Evolutionary conservation across 306 rosid species (phyloP).

Genomic region (Pyrus bretschneideri): DNA sequence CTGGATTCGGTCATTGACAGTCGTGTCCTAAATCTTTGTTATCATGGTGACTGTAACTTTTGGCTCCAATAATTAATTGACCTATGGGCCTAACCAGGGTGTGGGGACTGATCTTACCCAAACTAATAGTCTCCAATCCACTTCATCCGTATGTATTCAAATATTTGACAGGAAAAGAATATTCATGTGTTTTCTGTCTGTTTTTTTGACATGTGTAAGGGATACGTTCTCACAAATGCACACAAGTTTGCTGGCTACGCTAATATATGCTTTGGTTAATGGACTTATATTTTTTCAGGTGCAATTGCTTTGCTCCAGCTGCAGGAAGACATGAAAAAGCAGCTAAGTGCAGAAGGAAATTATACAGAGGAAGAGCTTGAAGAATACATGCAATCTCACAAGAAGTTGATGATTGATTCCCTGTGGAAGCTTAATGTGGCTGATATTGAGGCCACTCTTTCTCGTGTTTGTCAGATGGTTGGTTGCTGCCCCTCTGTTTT

Average conservation of each 20-base stretch:
- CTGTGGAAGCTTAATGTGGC: slow-evolving; percentile 98
- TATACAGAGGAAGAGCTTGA: slow-evolving; percentile 92
- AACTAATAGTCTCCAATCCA: background rate
- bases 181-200: background rate
- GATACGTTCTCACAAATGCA: background rate
- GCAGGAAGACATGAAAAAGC: slow-evolving; percentile 97
- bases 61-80: background rate
- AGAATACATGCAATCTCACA: slow-evolving; percentile 77
- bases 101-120: background rate
- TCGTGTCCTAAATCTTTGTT: background rate
- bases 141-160: background rate
- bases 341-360: slow-evolving; percentile 82
- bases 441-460: slow-evolving; percentile 94
- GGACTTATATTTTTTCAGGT: slow-evolving; percentile 40
- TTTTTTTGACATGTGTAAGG: background rate
- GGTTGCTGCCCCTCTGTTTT: slow-evolving; percentile 14
- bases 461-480: slow-evolving; percentile 96
- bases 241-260: background rate
- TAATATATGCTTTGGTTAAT: slow-evolving; percentile 4
- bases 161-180: slow-evolving; percentile 3
- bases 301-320: slow-evolving; percentile 95
- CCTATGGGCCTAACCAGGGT: background rate
- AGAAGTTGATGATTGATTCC: slow-evolving; percentile 89
- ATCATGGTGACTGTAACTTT: slow-evolving; percentile 1
- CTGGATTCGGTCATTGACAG: slow-evolving; percentile 4